These are phyloP conservation scores for Blumeria hordei DNA, from an alignment of 2,329 filamentous ascomycete species.

Conservation along the genomic window DNA sequence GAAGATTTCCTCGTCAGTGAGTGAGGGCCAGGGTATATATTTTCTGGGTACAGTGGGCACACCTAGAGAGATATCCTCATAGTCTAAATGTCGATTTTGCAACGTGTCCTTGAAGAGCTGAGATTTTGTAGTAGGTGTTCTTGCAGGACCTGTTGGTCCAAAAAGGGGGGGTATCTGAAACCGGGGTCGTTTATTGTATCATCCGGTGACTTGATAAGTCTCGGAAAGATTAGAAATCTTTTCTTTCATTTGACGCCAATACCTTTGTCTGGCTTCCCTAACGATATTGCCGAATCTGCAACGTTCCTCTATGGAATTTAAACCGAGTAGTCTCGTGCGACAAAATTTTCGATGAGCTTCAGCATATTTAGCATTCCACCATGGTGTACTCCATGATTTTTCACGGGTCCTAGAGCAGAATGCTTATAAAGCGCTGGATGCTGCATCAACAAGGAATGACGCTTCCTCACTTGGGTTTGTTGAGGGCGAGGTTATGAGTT, in stretches of 20 bases:
- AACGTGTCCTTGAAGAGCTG: background rate
- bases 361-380: background rate
- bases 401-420: background rate
- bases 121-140: background rate
- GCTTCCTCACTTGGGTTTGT: background rate
- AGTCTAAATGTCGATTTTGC: background rate
- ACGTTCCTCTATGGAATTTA: background rate
- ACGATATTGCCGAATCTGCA: background rate
- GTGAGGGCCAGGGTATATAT: background rate
- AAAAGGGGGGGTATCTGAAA: background rate
- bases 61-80: background rate
- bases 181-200: background rate
- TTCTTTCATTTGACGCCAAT: background rate
- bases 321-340: background rate
- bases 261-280: background rate
- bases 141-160: background rate
- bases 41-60: background rate
- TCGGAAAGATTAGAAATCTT: background rate
- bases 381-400: background rate
- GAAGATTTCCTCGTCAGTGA: background rate
- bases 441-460: background rate
- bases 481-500: background rate
- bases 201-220: background rate
- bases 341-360: background rate
- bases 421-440: background rate